These are phyloP conservation scores for Backusella tuberculispora DNA, from an alignment of 192 early-diverging fungal species.

Conservation along the genomic window DNA sequence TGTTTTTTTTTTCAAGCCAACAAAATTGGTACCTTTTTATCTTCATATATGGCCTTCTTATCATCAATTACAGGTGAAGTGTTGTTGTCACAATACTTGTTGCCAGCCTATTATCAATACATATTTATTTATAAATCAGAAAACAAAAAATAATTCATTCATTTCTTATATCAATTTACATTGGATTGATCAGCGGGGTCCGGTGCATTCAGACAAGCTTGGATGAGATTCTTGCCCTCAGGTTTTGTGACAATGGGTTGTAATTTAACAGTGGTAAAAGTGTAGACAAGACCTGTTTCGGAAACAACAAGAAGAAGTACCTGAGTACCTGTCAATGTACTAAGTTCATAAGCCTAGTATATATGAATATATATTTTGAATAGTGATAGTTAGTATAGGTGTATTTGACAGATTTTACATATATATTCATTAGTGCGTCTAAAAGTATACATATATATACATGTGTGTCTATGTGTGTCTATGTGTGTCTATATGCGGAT, in stretches of 20 bases:
- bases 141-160: not conserved
- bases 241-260: constrained; percentile 91
- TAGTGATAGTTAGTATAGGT: constrained; percentile 10
- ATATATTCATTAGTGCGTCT: too few relatives aligned
- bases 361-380: constrained; percentile 1
- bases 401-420: not conserved
- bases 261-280: constrained; percentile 92
- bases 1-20: not conserved
- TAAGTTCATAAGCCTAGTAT: constrained; percentile 83
- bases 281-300: constrained; percentile 95
- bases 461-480: too few relatives aligned
- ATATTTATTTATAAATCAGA: not conserved
- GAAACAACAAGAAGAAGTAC: constrained; percentile 91
- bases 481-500: too few relatives aligned
- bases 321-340: constrained; percentile 93
- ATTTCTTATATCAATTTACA: not conserved
- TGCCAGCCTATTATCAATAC: not conserved
- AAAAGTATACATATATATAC: too few relatives aligned
- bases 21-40: constrained; percentile 2
- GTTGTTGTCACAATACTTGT: not conserved
- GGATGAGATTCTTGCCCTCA: constrained; percentile 92
- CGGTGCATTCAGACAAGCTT: constrained; percentile 89
- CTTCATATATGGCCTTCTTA: not conserved
- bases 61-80: not conserved
- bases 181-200: constrained; percentile 46